Base-by-base conservation (phyloP, 257 asterid genomes). In the Lithospermum erythrorhizon region DNA sequence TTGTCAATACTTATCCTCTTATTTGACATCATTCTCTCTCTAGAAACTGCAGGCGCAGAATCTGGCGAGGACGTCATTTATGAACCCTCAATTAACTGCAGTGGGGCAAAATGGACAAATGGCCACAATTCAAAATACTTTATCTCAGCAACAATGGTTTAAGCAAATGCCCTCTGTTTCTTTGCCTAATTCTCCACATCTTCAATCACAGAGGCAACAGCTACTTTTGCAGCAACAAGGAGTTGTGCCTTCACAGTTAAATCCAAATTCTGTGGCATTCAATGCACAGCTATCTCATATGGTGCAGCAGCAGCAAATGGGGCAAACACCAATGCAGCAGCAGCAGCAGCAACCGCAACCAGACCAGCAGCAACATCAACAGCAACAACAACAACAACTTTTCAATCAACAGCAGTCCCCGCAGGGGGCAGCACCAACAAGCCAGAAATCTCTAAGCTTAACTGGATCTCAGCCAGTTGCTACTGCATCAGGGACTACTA, bases 391-490 rank as follows among this genome's bases (percentile, higher is more conserved):
- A 20, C 88, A 81, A 47, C 78, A 74, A 45, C 74, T 65, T 65
- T 68, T 72, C 58, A 76, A 72, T 57, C 95, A 86, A 52, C 60
- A 56, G 61, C 94, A 78, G 61, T 85, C 96, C 53, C 95, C 95
- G 0, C 77, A 90, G 65, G 66, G 79, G 72, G 78, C 71, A 54
- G 83, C 76, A 41, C 86, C 88, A 4, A 79, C 81, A 41, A 87
- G 91, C 64, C 94, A 86, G 80, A 84, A 84, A 70, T 81, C 97
- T 49, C 71, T 83, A 22, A 88, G 95, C 77, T 74, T 88, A 82
- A 86, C 94, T 1, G 98, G 98, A 52, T 91, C 95, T 29, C 95
- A 88, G 74, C 95, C 93, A 49, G 97, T 86, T 74, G 94, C 86
- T 63, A 82, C 96, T 64, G 95, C 87, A 68, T 86, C 95, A 35